phyloP scores from a whole-genome alignment of 139 green algal species.

The Volvox africanus region DNA sequence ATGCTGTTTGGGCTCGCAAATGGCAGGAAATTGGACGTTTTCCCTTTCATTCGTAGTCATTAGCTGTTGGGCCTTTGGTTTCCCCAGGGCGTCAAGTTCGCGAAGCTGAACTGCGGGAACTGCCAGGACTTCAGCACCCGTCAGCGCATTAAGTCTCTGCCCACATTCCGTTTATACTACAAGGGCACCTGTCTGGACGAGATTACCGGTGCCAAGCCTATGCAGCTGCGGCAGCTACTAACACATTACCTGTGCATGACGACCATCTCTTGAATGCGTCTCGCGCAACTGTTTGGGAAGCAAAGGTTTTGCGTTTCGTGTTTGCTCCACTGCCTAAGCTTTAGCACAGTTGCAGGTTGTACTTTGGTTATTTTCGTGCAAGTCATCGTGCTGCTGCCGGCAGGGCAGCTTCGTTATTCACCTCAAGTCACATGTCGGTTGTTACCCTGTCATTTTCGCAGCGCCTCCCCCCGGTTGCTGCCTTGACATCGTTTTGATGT shows the following conservation, averaged over 20 bases:
- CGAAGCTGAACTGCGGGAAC: slow-evolving; percentile 22
- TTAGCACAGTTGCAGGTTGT: not conserved
- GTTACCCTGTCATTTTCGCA: too few relatives aligned
- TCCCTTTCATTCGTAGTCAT: too few relatives aligned
- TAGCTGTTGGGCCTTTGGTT: too few relatives aligned
- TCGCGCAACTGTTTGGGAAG: not conserved
- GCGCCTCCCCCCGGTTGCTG: too few relatives aligned
- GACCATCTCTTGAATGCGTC: not conserved
- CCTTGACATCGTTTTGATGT: too few relatives aligned
- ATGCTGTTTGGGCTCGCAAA: too few relatives aligned
- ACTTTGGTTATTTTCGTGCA: not conserved
- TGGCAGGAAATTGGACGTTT: too few relatives aligned
- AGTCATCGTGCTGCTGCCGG: too few relatives aligned
- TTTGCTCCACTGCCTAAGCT: not conserved
- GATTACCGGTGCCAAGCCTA: slow-evolving; percentile 13
- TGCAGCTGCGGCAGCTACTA: slow-evolving; percentile 40
- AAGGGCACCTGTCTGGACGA: slow-evolving; percentile 34
- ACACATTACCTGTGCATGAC: slow-evolving; percentile 36
- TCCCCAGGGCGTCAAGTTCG: slow-evolving; percentile 1
- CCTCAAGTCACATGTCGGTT: too few relatives aligned
- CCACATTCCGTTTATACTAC: slow-evolving; percentile 25
- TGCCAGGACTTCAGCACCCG: slow-evolving; percentile 24
- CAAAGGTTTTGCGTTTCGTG: not conserved
- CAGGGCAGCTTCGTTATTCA: too few relatives aligned
- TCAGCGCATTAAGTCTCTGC: slow-evolving; percentile 5